These are phyloP conservation scores for Aspergillus sp. DNA, from an alignment of 2,329 filamentous ascomycete species.

Conservation along the genomic window DNA sequence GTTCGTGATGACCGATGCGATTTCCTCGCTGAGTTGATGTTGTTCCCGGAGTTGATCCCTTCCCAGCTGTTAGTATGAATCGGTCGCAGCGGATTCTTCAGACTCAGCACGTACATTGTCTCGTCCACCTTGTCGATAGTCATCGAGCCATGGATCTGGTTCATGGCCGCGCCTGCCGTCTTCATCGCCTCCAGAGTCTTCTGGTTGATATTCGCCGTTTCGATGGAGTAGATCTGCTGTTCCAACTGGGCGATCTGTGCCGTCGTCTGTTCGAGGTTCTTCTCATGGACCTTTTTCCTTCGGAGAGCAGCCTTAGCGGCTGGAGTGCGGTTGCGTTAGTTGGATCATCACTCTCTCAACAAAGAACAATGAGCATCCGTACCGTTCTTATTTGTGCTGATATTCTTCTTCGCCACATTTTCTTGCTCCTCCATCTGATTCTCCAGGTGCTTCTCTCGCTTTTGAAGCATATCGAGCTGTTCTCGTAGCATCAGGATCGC, in stretches of 20 bases:
- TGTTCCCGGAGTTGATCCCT: conserved; percentile 92
- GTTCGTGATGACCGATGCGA: conserved; percentile 78
- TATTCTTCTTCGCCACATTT: conserved; percentile 80
- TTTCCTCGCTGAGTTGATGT: conserved; percentile 90
- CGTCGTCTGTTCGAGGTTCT: conserved; percentile 84
- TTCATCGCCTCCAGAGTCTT: conserved; percentile 95
- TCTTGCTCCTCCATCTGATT: conserved; percentile 94
- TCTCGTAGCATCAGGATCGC: conserved; percentile 84
- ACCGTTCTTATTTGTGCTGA: conserved; percentile 89
- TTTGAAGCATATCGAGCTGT: conserved; percentile 96
- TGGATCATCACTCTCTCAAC: not conserved
- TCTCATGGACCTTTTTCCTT: conserved; percentile 92
- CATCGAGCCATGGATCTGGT: conserved; percentile 84
- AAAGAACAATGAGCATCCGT: conserved; percentile 37
- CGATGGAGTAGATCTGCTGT: conserved; percentile 93
- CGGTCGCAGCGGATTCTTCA: not conserved
- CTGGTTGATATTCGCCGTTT: conserved; percentile 97
- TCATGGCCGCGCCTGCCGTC: conserved; percentile 86
- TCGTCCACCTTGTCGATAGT: conserved; percentile 93
- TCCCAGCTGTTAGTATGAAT: conserved; percentile 14
- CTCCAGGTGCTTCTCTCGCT: conserved; percentile 88
- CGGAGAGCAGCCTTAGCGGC: conserved; percentile 86
- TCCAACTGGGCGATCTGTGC: conserved; percentile 90
- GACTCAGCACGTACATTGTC: conserved; percentile 70
- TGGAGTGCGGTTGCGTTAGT: conserved; percentile 41